These are phyloP conservation scores for Daldinia sp. DNA, from an alignment of 2,329 filamentous ascomycete species.

Conservation along the genomic window DNA sequence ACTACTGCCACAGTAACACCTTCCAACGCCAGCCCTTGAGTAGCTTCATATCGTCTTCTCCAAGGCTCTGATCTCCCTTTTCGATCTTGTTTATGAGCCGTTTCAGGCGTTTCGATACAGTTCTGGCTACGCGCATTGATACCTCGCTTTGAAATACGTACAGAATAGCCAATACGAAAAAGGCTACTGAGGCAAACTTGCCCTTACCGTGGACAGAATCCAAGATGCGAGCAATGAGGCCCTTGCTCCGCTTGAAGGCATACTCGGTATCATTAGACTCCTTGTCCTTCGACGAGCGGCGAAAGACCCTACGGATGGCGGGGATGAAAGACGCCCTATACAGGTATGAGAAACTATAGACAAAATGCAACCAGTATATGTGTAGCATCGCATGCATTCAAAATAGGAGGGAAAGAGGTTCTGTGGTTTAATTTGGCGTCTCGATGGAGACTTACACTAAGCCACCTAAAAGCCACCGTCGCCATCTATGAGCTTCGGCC, in stretches of 20 bases:
- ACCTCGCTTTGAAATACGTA: slow-evolving; percentile 72
- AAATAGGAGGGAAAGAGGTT: background rate
- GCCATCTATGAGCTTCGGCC: slow-evolving; percentile 64
- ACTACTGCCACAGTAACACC: slow-evolving; percentile 60
- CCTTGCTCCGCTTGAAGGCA: slow-evolving; percentile 65
- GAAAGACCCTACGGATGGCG: slow-evolving; percentile 64
- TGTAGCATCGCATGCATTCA: background rate
- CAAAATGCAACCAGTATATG: background rate
- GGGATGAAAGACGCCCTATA: slow-evolving; percentile 65
- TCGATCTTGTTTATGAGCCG: slow-evolving; percentile 62
- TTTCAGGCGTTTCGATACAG: slow-evolving; percentile 63
- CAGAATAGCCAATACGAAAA: slow-evolving; percentile 68
- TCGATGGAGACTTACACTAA: slow-evolving; percentile 57
- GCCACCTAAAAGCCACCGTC: slow-evolving; percentile 65
- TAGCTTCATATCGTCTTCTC: slow-evolving; percentile 62
- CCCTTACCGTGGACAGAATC: slow-evolving; percentile 59
- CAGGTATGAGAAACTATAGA: background rate
- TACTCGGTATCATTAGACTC: slow-evolving; percentile 68
- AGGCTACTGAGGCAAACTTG: slow-evolving; percentile 62
- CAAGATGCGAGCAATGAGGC: slow-evolving; percentile 64
- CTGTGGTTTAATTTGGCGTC: background rate
- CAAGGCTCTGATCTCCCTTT: slow-evolving; percentile 59
- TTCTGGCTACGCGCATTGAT: slow-evolving; percentile 65
- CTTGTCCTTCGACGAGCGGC: slow-evolving; percentile 56
- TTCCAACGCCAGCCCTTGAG: slow-evolving; percentile 69